Conservation (phyloP, 2,329 filamentous ascomycete genomes). For the Penicillium sp. region DNA sequence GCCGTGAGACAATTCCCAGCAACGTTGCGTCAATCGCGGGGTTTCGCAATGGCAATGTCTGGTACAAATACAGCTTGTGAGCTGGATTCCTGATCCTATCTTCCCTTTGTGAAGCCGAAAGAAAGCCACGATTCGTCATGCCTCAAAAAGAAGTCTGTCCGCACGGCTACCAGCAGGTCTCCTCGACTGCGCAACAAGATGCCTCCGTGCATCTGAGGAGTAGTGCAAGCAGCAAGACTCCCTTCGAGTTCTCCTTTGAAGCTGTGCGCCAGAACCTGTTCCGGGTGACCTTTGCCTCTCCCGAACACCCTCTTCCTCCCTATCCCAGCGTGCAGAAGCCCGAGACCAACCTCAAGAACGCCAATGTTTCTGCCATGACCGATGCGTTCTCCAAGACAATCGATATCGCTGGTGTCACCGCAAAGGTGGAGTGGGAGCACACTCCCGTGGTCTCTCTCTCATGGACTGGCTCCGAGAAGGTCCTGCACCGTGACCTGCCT, state of each 20-base stretch:
- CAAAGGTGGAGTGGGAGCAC: constrained; percentile 58
- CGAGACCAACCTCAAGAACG: constrained; percentile 33
- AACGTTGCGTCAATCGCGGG: constrained; percentile 4
- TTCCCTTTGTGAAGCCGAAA: constrained; percentile 5
- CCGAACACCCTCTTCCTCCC: constrained; percentile 62
- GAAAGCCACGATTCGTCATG: constrained; percentile 37
- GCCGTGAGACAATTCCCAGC: constrained; percentile 1
- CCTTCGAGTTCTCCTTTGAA: constrained; percentile 63
- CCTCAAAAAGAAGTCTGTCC: constrained; percentile 51
- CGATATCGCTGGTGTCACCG: constrained; percentile 50
- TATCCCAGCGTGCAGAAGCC: constrained; percentile 60
- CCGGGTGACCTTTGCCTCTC: constrained; percentile 64
- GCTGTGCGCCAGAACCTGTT: constrained; percentile 63
- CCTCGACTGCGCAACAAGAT: constrained; percentile 19
- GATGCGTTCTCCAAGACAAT: constrained; percentile 44
- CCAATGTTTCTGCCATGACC: constrained; percentile 32
- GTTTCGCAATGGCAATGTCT: constrained; percentile 2
- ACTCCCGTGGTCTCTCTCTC: constrained; percentile 59
- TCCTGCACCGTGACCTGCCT: constrained; percentile 62
- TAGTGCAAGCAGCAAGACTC: constrained; percentile 34
- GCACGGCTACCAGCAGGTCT: constrained; percentile 35
- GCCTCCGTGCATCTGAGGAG: constrained; percentile 45
- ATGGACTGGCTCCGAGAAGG: constrained; percentile 49
- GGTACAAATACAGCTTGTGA: constrained; percentile 21
- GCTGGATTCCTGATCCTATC: neutral